phyloP scores from a whole-genome alignment of 83 land plant species.

The Picea abies region DNA sequence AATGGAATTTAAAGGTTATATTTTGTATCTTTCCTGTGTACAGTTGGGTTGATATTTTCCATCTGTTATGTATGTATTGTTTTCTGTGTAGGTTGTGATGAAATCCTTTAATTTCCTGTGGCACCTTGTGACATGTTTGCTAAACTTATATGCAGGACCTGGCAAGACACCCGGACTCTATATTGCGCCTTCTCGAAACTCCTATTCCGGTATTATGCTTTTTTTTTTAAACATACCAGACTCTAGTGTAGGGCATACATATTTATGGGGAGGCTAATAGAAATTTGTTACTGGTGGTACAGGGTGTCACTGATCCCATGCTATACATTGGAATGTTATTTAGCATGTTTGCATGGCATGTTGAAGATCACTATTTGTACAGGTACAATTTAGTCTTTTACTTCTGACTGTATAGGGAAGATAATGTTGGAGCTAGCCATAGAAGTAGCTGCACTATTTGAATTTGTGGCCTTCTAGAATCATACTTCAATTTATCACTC shows the following conservation, averaged over 20 bases:
- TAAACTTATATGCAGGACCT: constrained; percentile 47
- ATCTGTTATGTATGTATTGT: not conserved
- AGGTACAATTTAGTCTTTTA: constrained; percentile 42
- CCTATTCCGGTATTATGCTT: constrained; percentile 66
- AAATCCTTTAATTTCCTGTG: constrained; percentile 4
- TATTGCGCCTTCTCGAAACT: constrained; percentile 67
- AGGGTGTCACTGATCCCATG: constrained; percentile 97
- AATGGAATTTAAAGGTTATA: constrained; percentile 92
- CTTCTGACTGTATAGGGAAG: too few relatives aligned
- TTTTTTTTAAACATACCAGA: not conserved
- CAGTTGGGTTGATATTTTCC: not conserved
- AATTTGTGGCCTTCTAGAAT: not conserved
- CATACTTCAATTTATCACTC: not conserved
- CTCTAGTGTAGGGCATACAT: not conserved
- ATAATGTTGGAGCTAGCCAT: not conserved
- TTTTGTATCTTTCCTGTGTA: constrained; percentile 12
- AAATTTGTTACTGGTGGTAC: constrained; percentile 15
- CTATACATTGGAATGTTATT: constrained; percentile 94
- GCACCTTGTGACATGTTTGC: constrained; percentile 1
- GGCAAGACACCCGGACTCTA: constrained; percentile 68
- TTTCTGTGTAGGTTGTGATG: not conserved
- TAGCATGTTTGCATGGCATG: constrained; percentile 97
- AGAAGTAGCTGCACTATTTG: not conserved
- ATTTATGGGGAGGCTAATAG: not conserved
- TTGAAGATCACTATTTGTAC: constrained; percentile 92